Base-by-base conservation (phyloP, 2,329 filamentous ascomycete genomes). In the Trichophyton rubrum region DNA sequence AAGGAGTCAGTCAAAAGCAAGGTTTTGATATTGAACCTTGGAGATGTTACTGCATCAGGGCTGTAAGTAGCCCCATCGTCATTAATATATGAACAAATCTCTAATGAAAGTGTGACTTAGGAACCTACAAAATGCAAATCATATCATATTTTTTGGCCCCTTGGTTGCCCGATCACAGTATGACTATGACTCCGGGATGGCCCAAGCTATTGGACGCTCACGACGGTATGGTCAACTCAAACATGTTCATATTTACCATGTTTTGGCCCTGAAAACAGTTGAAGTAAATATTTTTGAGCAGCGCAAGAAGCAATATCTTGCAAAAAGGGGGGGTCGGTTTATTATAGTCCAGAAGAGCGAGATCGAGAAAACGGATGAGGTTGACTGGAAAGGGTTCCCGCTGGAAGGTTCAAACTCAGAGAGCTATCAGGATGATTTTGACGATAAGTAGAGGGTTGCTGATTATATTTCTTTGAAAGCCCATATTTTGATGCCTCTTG, bases 41-140 rank as follows among this genome's bases (percentile, higher is more conserved):
- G 77, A 1, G 77, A 78, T 63, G 80, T 81, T 38, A 80, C 80
- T 59, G 81, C 84, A 2, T 79, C 84, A 35, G 85, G 85, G 58
- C 70, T 80, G 81, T 82, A 74, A 78, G 79, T 76, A 20, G n/a
- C 6, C 41, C 20, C 33, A 27, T 38, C 49, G 59, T 15, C 17
- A 20, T 11, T 24, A 3, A n/a, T 11, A 27, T 11, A 51, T 53
- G 11, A 11, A 17, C 11, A 56, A 3, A 58, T 15, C 35, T 8
- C 49, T 55, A 35, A 55, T 30, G 13, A 24, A 7, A 27, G 6
- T 30, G 49, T 7, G 5, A 51, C 15, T 45, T 61, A 83, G 80
- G 8, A 87, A 88, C 64, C 70, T 88, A 1, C 81, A 83, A 55
- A 78, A 78, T 43, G 83, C 84, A 0, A 86, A 85, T 63, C 83